Evolutionary conservation across 1,139 yeast genomes (phyloP), one percentile per base, ranked within the genome.

Genomic region (Hemisphaericaspora xylofermentans): DNA sequence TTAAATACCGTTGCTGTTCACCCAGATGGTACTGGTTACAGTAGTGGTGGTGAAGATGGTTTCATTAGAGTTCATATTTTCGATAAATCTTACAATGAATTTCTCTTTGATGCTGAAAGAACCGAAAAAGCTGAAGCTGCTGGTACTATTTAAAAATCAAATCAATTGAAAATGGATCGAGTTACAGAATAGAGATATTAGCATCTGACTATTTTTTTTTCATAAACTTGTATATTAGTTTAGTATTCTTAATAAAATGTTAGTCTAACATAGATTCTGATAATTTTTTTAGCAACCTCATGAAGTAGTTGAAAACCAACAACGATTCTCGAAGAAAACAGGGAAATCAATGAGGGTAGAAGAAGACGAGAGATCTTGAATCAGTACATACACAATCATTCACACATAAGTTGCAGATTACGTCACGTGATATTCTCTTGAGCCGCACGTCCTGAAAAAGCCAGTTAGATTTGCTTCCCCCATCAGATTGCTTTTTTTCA

Each of bases 1-100:
- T 80, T 93, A 60, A 93, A 94, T 71, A 83, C 88, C 49, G 77
- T 94, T 49, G 96, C 96, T 33, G 88, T 88, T 42, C 96, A 89
- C 66, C 98, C 99, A 46, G 86, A 83, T 57, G 98, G 98, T 44
- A 80, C 85, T 35, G 87, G 94, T 36, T 93, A 87, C 66, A 93
- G 95, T 26, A 84, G 95, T 51, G 99, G 98, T 44, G 96, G 97
- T 61, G 98, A 93, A 76, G 99, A 93, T 73, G 99, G 98, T 66
- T 88, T 82, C 58, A 86, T 93, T 49, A 88, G 98, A 71, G 80
- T 93, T 53, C 98, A 93, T 67, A 84, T 85, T 57, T 93, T 88
- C 66, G 98, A 91, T 61, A 88, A 88, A 68, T 76, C 87, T 25
- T 93, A 91, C 72, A 89, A 78, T 64, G 98, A 93, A 52, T 93